Evolutionary conservation across 257 asterid species (phyloP).

Genomic region (Capsicum baccatum): DNA sequence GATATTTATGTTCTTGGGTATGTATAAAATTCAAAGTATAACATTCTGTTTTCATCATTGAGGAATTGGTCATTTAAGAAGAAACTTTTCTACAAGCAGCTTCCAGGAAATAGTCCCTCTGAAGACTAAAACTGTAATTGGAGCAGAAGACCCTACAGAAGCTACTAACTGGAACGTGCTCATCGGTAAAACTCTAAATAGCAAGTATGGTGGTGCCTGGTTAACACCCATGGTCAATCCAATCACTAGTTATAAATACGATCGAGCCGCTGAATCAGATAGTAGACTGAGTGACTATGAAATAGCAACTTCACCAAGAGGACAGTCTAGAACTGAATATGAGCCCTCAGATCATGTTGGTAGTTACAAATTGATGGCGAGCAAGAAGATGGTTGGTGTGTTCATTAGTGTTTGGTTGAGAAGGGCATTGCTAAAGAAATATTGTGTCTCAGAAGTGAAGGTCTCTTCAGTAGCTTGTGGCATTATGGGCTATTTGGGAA

Average conservation of each 20-base stretch:
- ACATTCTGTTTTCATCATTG: background rate
- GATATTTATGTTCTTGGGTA: conserved; percentile 95
- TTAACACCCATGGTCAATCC: conserved; percentile 71
- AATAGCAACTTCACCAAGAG: conserved; percentile 34
- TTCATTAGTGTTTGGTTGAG: conserved; percentile 92
- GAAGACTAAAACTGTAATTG: conserved; percentile 70
- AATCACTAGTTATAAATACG: conserved; percentile 43
- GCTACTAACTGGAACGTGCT: conserved; percentile 86
- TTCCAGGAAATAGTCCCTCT: conserved; percentile 94
- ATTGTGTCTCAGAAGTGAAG: conserved; percentile 58
- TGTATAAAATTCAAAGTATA: conserved; percentile 23
- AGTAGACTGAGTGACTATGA: conserved; percentile 29
- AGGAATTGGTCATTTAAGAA: conserved; percentile 13
- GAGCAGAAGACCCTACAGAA: conserved; percentile 83
- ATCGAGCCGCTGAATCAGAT: conserved; percentile 32
- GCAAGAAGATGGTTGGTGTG: conserved; percentile 97
- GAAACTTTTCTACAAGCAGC: conserved; percentile 47
- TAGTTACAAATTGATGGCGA: conserved; percentile 70
- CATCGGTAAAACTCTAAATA: conserved; percentile 70
- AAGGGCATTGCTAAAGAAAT: conserved; percentile 58
- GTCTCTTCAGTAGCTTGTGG: conserved; percentile 93
- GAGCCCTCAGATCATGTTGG: conserved; percentile 36
- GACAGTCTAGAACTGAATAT: conserved; percentile 25
- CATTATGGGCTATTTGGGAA: conserved; percentile 90
- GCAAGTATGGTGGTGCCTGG: conserved; percentile 78